Base-by-base conservation (phyloP, 257 asterid species). In the Scutellaria minor region DNA sequence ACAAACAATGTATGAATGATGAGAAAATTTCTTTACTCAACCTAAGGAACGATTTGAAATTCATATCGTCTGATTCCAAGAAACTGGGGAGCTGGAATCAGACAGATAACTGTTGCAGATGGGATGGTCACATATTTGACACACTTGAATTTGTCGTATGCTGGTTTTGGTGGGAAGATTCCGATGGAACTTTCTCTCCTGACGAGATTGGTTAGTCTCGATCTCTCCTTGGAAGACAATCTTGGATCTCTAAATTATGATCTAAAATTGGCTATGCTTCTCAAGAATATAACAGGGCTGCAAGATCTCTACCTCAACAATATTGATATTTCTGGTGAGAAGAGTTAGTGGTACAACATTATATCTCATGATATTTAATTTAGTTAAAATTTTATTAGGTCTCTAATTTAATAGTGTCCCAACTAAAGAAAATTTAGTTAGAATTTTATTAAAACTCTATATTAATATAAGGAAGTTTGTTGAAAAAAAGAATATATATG, bases 291-390 rank as follows among this genome's bases (percentile, higher is more conserved):
- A 35, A 50, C 37, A 54, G 22, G 53, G 56, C 83, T 84, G n/a
- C 51, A 61, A 73, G 82, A 81, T 57, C 78, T 85, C 31, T 68
- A 76, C 72, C 88, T 85, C 27, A 88, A 86, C 71, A 70, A 75
- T 12, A 80, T 71, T 2, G 46, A 75, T 52, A 68, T 86, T 58
- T 72, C 87, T n/a, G 55, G 62, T 27, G 66, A 62, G 1, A 65
- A 75, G 59, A 24, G 9, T 14, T 78, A 63, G 1, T 83, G 90
- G 82, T 77, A 80, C 48, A 71, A 44, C 5, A 58, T 66, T 31
- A 14, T 79, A 18, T 81, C 85, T 42, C n/a, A n/a, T n/a, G n/a
- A n/a, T n/a, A n/a, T n/a, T n/a, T n/a, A n/a, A n/a, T n/a, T n/a
- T n/a, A n/a, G n/a, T n/a, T n/a, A n/a, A n/a, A n/a, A n/a, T n/a